Conservation (phyloP, 305 asterid species). For the Euphrasia arctica region DNA sequence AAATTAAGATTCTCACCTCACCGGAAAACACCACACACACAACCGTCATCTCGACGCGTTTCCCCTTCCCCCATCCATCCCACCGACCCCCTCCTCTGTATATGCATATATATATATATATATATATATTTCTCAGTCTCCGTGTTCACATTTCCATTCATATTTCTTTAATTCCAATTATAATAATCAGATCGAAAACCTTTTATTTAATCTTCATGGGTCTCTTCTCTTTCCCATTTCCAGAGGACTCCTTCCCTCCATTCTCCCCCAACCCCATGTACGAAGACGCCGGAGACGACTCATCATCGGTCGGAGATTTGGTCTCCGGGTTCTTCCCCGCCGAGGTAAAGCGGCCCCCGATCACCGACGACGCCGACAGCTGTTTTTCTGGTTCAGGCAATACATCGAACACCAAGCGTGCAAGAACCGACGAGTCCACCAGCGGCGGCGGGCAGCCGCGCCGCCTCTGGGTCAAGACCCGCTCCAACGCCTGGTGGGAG, state of each 20-base stretch:
- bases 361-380: neutral
- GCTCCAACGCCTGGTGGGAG: constrained; percentile 90
- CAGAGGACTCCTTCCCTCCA: neutral
- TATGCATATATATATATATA: constrained; percentile 1
- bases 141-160: constrained; percentile 26
- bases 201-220: constrained; percentile 29
- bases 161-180: neutral
- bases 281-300: neutral
- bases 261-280: neutral
- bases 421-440: neutral
- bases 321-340: constrained; percentile 7
- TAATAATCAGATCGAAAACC: neutral
- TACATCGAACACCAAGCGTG: neutral
- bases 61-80: neutral
- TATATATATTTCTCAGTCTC: neutral
- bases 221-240: constrained; percentile 23
- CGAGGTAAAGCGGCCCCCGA: too few species aligned
- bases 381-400: neutral
- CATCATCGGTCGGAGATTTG: constrained; percentile 12
- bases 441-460: neutral
- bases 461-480: constrained; percentile 50
- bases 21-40: neutral
- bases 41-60: constrained; percentile 26
- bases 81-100: neutral
- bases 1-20: constrained; percentile 7